These are phyloP conservation scores for Penicillium expansum DNA, from an alignment of 2,329 filamentous ascomycete species.

Conservation along the genomic window DNA sequence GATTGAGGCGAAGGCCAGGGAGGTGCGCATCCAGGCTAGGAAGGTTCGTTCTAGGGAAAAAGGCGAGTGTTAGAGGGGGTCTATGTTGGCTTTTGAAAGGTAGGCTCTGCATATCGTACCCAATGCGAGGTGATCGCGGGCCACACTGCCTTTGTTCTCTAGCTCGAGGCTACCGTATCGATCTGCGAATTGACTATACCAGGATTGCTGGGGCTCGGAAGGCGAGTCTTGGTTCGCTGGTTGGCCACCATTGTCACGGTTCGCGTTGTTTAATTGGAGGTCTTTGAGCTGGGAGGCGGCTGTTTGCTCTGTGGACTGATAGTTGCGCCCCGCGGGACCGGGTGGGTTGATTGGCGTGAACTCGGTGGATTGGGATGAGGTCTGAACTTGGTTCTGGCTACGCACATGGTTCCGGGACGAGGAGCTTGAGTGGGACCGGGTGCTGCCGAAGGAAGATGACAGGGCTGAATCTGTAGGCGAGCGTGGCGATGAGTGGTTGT, in stretches of 20 bases:
- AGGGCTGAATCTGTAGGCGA: conserved; percentile 24
- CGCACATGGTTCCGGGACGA: conserved; percentile 19
- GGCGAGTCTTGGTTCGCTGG: conserved; percentile 4
- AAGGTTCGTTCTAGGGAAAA: conserved; percentile 60
- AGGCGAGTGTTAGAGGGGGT: conserved; percentile 4
- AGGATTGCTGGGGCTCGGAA: conserved; percentile 27
- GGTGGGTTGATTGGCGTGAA: conserved; percentile 32
- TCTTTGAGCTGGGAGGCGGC: background rate
- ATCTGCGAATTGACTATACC: conserved; percentile 52
- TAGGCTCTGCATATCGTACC: conserved; percentile 41
- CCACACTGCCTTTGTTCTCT: conserved; percentile 66
- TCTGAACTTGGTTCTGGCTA: conserved; percentile 15
- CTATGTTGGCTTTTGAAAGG: background rate
- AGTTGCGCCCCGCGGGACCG: conserved; percentile 27
- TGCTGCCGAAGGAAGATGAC: conserved; percentile 24
- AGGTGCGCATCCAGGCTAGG: conserved; percentile 65
- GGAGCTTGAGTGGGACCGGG: conserved; percentile 25
- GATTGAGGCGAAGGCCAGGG: conserved; percentile 63
- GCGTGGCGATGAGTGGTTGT: conserved; percentile 19
- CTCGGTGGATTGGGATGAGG: conserved; percentile 23
- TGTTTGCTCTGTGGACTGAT: conserved; percentile 30
- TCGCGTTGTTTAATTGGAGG: background rate
- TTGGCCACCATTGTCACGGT: conserved; percentile 3
- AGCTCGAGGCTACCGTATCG: conserved; percentile 62
- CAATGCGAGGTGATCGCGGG: conserved; percentile 62